Conservation (phyloP, 2,329 filamentous ascomycete genomes). For the Diplodia corticola region DNA sequence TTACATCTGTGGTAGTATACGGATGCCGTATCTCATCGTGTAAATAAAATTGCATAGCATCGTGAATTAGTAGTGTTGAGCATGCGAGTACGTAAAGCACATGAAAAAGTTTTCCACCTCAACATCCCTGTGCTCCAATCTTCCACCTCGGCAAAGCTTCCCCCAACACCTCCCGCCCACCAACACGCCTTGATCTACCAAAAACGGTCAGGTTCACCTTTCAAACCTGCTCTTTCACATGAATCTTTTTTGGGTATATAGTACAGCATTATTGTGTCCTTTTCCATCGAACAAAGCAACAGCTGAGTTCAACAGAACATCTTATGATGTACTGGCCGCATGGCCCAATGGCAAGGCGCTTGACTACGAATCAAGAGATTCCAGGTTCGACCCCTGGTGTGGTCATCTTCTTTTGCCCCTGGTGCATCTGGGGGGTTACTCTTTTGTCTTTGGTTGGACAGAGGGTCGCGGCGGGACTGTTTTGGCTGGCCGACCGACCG, state of each 20-base stretch:
- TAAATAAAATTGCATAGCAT: too few species aligned
- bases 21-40: too few species aligned
- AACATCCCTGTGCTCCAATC: not conserved
- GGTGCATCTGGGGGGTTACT: not conserved
- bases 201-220: not conserved
- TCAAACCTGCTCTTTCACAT: not conserved
- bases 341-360: constrained; percentile 61
- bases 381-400: constrained; percentile 30
- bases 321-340: constrained; percentile 3
- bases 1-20: too few species aligned
- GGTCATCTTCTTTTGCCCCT: constrained; percentile 14
- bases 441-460: not conserved
- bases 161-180: not conserved
- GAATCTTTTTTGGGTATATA: not conserved
- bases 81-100: not conserved
- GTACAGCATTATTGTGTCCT: too few species aligned
- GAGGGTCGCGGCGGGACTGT: not conserved
- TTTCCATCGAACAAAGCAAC: not conserved
- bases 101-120: not conserved
- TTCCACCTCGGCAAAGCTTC: not conserved
- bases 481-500: not conserved
- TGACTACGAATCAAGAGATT: constrained; percentile 56
- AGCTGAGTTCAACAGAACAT: not conserved
- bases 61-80: too few species aligned
- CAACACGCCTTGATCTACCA: not conserved